phyloP scores from a whole-genome alignment of 2,329 filamentous ascomycete genomes.

The Paracorniculantispora psalliotae region DNA sequence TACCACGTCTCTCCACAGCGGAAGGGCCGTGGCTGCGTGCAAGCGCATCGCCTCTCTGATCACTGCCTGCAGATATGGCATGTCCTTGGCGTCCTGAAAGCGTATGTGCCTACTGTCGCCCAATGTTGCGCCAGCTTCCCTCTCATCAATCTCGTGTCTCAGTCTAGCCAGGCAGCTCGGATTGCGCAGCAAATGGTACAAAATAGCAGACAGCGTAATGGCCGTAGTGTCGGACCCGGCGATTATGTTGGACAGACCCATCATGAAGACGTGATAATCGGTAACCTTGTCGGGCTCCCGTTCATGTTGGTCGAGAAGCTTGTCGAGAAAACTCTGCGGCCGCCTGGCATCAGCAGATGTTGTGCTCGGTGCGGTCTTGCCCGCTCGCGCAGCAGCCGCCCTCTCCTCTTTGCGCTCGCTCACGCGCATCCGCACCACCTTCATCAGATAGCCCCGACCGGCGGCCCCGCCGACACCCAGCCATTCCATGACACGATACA shows the following conservation, averaged over 20 bases:
- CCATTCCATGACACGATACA: slow-evolving; percentile 19
- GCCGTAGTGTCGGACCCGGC: slow-evolving; percentile 43
- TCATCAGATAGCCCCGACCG: slow-evolving; percentile 24
- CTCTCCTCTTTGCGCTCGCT: slow-evolving; percentile 15
- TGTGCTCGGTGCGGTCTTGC: slow-evolving; percentile 12
- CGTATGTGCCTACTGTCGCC: slow-evolving; percentile 16
- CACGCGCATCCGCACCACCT: slow-evolving; percentile 27
- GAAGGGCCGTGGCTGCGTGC: slow-evolving; percentile 43
- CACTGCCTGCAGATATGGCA: slow-evolving; percentile 49
- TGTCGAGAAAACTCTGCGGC: slow-evolving; percentile 18
- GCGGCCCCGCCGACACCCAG: slow-evolving; percentile 18
- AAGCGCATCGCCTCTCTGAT: slow-evolving; percentile 50
- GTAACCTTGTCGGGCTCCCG: slow-evolving; percentile 38
- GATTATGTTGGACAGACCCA: slow-evolving; percentile 29
- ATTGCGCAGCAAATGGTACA: slow-evolving; percentile 39
- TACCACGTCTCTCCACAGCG: slow-evolving; percentile 45
- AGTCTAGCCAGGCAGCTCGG: slow-evolving; percentile 21
- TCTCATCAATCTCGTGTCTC: slow-evolving; percentile 20
- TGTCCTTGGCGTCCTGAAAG: slow-evolving; percentile 34
- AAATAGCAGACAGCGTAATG: slow-evolving; percentile 39
- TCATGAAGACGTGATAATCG: slow-evolving; percentile 27
- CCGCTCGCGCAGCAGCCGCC: slow-evolving; percentile 4
- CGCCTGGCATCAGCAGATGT: slow-evolving; percentile 9
- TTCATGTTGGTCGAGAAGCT: slow-evolving; percentile 31
- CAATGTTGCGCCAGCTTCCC: slow-evolving; percentile 7